Evolutionary conservation across 2,329 filamentous ascomycete species (phyloP), one percentile per base, ranked within the genome.

Genomic region (Xylaria multiplex): DNA sequence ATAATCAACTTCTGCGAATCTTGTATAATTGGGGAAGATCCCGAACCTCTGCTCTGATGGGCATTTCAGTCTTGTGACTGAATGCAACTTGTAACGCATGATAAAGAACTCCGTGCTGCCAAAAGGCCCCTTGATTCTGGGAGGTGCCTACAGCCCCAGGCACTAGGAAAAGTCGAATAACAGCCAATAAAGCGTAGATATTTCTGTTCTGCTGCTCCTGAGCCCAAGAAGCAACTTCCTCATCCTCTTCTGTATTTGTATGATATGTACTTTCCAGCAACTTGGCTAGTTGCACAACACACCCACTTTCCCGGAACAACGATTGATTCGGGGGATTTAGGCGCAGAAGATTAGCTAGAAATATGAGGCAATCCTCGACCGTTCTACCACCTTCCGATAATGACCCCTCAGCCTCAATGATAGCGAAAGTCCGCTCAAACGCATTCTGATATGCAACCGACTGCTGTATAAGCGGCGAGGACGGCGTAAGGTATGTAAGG

Each of bases 371-470:
- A 78, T 99, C 96, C 78, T 98, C 95, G 2, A 97, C 92, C 13
- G 92, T 87, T 67, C 95, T 91, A 48, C 92, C 93, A 16, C 96
- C 96, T 72, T 96, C 90, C 4, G 85, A 85, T 50, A 99, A 81
- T 2, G 90, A 91, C 0, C 96, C 96, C 74, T 99, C 96, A 0
- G 85, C 83, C 70, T 90, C 86, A 59, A 99, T 92, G 59, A 98
- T 90, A 50, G 84, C 84, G 77, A 98, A 97, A 30, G 96, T 83
- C 49, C 91, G 89, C 67, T 96, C 93, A 73, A 97, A 98, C 0
- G 94, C 93, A 83, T 93, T 95, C 74, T 97, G 93, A 71, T 97
- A 98, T 0, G 93, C 96, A 27, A 98, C 94, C 1, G 98, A 85
- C 78, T 98, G 98, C 77, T 98, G 94, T 59, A 99, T 87, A 73